Evolutionary conservation across 106 monocot species (phyloP).

Genomic region (Acorus calamus): DNA sequence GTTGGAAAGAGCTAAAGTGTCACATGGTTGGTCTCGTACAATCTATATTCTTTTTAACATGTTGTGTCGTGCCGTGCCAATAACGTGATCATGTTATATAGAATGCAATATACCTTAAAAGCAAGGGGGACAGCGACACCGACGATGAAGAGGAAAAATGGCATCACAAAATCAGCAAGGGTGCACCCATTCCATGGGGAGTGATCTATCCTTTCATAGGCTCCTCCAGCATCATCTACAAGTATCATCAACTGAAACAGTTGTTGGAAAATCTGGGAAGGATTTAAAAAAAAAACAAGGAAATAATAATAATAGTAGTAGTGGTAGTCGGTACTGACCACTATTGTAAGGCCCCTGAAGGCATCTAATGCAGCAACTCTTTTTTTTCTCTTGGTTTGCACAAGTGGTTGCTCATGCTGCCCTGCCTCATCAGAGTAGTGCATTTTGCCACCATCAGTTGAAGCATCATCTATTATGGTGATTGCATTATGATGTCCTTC

Average conservation of each 20-base stretch:
- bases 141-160: slow-evolving; percentile 47
- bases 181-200: slow-evolving; percentile 51
- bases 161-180: slow-evolving; percentile 44
- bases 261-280: neutral
- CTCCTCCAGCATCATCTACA: slow-evolving; percentile 31
- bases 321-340: slow-evolving; percentile 5
- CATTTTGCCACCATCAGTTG: too few relatives aligned
- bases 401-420: neutral
- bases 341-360: slow-evolving; percentile 42
- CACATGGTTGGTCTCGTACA: too few relatives aligned
- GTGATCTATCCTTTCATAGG: slow-evolving; percentile 33
- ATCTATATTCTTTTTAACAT: too few relatives aligned
- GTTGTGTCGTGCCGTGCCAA: too few relatives aligned
- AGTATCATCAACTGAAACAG: slow-evolving; percentile 27
- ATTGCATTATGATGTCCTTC: too few relatives aligned
- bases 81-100: neutral
- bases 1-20: too few relatives aligned
- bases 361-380: slow-evolving; percentile 40
- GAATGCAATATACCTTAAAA: slow-evolving; percentile 18
- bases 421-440: too few relatives aligned
- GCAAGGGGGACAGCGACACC: slow-evolving; percentile 36
- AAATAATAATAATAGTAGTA: neutral
- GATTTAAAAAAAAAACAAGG: neutral
- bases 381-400: slow-evolving; percentile 4
- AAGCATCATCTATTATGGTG: too few relatives aligned